Evolutionary conservation across 2,329 filamentous ascomycete genomes (phyloP), one percentile per base, ranked within the genome.

Genomic region (Aureobasidium leucospermi): DNA sequence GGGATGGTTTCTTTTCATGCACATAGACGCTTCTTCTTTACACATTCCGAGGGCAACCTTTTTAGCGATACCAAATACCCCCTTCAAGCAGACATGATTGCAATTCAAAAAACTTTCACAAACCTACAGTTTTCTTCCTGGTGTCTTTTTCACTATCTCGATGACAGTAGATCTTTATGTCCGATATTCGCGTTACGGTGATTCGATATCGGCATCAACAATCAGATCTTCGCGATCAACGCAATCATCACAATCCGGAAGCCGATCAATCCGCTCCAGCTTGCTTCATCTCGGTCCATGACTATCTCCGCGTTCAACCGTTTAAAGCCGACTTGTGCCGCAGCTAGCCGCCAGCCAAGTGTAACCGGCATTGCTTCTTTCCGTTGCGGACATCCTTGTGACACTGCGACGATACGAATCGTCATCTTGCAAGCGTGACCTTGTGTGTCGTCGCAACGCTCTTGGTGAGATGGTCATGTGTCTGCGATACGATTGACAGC

Each of bases 21-120:
- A n/a, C 23, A 32, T 55, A 55, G 51, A 43, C 34, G 51, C 38
- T 55, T 42, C 51, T 43, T 55, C 43, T 29, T 16, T 42, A 23
- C 23, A 36, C 48, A 41, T 36, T 23, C 19, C 15, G n/a, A 41
- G 51, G 51, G 51, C 51, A 55, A 29, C 39, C 39, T 32, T 10
- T 38, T 29, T 6, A 39, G 48, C 48, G 36, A 41, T 52, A 39
- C 36, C 36, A 41, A 15, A 52, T 52, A 52, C 48, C 48, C 48
- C 19, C 32, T 29, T 19, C 23, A 28, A 52, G 48, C 48, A 52
- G 38, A 41, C 5, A 13, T n/a, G 15, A 41, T 16, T 2, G 15
- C 38, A 41, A 41, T 41, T 15, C 15, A 13, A 41, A 41, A 41
- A 13, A 2, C 38, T 15, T 15, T 41, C 9, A 6, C 10, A 41